Base-by-base conservation (phyloP, 2,329 filamentous ascomycete species). In the Nemania serpens region DNA sequence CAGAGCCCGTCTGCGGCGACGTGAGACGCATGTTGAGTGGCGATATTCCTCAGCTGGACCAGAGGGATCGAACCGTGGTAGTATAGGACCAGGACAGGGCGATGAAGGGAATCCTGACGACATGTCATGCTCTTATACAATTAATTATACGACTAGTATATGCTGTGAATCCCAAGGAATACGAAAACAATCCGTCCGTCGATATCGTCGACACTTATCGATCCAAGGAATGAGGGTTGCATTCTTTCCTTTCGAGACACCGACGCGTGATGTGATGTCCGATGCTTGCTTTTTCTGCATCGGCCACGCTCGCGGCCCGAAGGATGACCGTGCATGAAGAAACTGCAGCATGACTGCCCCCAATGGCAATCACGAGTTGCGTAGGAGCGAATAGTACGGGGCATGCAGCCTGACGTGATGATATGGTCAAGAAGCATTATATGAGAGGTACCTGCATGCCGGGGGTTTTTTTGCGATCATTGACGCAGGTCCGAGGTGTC, bases 371-470 rank as follows among this genome's bases (percentile, higher is more conserved):
- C 25, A 33, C 39, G 45, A 50, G 15, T 46, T 11, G n/a, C 39
- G 47, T 47, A 22, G 17, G 22, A 17, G 49, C n/a, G n/a, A 20
- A n/a, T 29, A 29, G 25, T 18, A 5, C 29, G 25, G 52, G n/a
- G 9, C 34, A 59, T 62, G 60, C 48, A 56, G 42, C 47, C 34
- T 56, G 56, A 62, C 60, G 56, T 59, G 51, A 53, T 37, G 29
- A 29, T 41, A 37, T 18, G n/a, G 20, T 49, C 52, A 41, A 50
- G 20, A 25, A 45, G 18, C 7, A 53, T 15, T 15, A 17, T 22
- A 25, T 20, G 5, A 36, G 50, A 22, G 41, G 51, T 51, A 59
- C 56, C 56, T 56, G 60, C 60, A 62, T 59, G 41, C 47, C 42
- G 47, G 12, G 52, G 48, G 15, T 22, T 48, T 29, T 53, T 43